These are phyloP conservation scores for Hippophae tibetana DNA, from an alignment of 306 rosid species.

Conservation along the genomic window DNA sequence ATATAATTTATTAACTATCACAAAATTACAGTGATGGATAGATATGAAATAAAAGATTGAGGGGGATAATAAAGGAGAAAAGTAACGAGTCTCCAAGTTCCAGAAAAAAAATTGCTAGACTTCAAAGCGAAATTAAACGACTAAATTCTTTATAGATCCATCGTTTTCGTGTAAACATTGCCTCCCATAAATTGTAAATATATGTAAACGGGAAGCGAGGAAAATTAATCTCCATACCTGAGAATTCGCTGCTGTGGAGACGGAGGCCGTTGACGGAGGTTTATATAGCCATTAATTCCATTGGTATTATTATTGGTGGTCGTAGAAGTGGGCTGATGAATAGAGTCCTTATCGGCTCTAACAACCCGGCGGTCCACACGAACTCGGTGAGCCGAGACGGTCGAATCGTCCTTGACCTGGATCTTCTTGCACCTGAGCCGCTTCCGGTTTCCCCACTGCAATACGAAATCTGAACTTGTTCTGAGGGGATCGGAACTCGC, in stretches of 20 bases:
- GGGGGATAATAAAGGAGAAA: too few relatives aligned
- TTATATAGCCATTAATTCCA: slow-evolving; percentile 39
- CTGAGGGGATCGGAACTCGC: slow-evolving; percentile 35
- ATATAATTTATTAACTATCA: too few relatives aligned
- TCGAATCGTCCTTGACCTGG: slow-evolving; percentile 61
- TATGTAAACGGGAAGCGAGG: too few relatives aligned
- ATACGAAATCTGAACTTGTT: slow-evolving; percentile 52
- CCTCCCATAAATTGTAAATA: too few relatives aligned
- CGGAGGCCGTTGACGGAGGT: slow-evolving; percentile 72
- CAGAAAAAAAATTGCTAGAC: too few relatives aligned
- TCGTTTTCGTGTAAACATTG: too few relatives aligned
- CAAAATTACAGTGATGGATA: too few relatives aligned
- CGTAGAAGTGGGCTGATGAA: slow-evolving; percentile 28
- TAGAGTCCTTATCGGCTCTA: slow-evolving; percentile 51
- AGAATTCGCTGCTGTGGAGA: slow-evolving; percentile 76
- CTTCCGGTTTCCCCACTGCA: slow-evolving; percentile 93
- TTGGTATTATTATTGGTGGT: slow-evolving; percentile 13
- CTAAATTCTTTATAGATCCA: too few relatives aligned
- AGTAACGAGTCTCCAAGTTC: too few relatives aligned
- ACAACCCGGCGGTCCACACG: slow-evolving; percentile 78
- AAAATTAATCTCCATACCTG: slow-evolving; percentile 28
- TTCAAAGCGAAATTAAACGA: too few relatives aligned
- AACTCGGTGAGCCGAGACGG: slow-evolving; percentile 53
- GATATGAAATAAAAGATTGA: too few relatives aligned
- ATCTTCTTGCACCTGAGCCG: slow-evolving; percentile 85